Evolutionary conservation across 768 basidiomycete genomes (phyloP).

Genomic region (Mycena maculata): DNA sequence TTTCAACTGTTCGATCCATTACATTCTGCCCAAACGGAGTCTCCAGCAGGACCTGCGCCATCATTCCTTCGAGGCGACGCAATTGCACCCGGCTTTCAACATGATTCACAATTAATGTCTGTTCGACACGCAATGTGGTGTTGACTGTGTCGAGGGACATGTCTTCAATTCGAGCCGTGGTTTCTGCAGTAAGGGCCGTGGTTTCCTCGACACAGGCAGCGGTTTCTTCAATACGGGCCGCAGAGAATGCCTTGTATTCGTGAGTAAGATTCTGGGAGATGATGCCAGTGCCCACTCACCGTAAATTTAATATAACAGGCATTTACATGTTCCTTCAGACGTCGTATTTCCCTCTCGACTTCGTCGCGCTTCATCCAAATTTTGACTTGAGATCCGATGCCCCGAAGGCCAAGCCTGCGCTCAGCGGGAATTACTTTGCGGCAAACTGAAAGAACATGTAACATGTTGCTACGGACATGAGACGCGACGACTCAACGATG

Average conservation of each 20-base stretch:
- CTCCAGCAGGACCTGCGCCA: slow-evolving; percentile 14
- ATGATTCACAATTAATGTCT: slow-evolving; percentile 15
- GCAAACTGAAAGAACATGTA: neutral
- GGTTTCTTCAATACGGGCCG: slow-evolving; percentile 8
- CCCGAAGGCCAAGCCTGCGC: neutral
- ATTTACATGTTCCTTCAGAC: slow-evolving; percentile 15
- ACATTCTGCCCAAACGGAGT: slow-evolving; percentile 19
- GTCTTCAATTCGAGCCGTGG: neutral
- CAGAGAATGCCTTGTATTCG: slow-evolving; percentile 8
- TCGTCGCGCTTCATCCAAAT: slow-evolving; percentile 22
- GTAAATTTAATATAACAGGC: slow-evolving; percentile 12
- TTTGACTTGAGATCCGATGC: slow-evolving; percentile 8
- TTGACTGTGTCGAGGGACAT: neutral
- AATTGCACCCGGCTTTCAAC: slow-evolving; percentile 20
- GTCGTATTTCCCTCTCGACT: slow-evolving; percentile 8
- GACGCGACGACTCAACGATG: neutral
- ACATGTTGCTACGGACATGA: slow-evolving; percentile 19
- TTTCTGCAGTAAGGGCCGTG: neutral
- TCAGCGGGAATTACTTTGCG: neutral
- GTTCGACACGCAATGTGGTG: slow-evolving; percentile 5
- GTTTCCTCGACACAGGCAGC: slow-evolving; percentile 12
- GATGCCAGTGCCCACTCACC: neutral
- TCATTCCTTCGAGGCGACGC: slow-evolving; percentile 18
- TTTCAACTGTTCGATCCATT: slow-evolving; percentile 11
- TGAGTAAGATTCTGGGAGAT: neutral